phyloP scores from a whole-genome alignment of 306 rosid genomes.

The Macrotyloma uniflorum region DNA sequence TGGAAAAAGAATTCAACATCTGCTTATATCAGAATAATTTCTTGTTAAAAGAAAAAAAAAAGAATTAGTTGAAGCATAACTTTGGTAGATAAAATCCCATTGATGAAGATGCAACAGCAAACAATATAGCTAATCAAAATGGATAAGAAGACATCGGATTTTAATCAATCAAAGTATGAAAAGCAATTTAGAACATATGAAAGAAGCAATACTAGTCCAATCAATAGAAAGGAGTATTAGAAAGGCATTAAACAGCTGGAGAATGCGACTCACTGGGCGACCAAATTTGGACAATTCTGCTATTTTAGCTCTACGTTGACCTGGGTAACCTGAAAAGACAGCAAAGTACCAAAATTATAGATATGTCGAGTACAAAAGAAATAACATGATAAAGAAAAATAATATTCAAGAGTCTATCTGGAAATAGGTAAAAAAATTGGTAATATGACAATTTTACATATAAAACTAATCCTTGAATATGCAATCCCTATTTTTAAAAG shows the following conservation, averaged over 20 bases:
- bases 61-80: background rate
- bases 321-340: constrained; percentile 68
- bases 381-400: constrained; percentile 22
- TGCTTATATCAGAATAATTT: background rate
- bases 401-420: background rate
- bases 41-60: background rate
- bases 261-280: constrained; percentile 76
- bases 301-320: constrained; percentile 76
- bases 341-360: constrained; percentile 14
- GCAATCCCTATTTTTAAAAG: background rate
- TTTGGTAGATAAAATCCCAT: background rate
- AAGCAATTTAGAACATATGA: constrained; percentile 2
- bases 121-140: background rate
- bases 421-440: background rate
- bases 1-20: background rate
- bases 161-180: background rate
- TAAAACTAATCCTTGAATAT: background rate
- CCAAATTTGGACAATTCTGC: constrained; percentile 83
- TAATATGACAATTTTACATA: background rate
- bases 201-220: constrained; percentile 9
- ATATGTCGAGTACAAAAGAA: background rate
- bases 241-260: background rate
- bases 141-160: constrained; percentile 1
- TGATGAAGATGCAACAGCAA: background rate
- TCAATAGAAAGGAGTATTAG: constrained; percentile 25